These are phyloP conservation scores for Puccinia triticina DNA, from an alignment of 1,284 basidiomycete species.

Conservation along the genomic window DNA sequence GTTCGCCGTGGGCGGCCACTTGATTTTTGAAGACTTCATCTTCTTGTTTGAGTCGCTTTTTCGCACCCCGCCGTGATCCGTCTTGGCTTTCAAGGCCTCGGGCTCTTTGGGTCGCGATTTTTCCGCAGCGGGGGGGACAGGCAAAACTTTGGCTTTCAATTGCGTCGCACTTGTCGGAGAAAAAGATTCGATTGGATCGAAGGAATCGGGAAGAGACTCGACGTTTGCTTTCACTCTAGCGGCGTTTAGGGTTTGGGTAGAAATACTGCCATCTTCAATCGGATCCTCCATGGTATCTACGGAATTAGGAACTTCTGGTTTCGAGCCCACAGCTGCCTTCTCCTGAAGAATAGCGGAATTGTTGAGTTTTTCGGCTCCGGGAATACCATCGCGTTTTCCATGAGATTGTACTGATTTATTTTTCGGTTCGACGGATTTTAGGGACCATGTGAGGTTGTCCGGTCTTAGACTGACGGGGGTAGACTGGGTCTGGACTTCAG, in stretches of 20 bases:
- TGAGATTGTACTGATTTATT: not conserved
- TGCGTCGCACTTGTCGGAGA: not conserved
- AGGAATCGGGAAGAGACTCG: not conserved
- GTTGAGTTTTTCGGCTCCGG: not conserved
- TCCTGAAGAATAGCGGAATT: not conserved
- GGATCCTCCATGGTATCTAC: slow-evolving; percentile 19
- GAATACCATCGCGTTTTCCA: not conserved
- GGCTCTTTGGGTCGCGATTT: not conserved
- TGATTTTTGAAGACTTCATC: not conserved
- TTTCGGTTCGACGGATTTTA: not conserved
- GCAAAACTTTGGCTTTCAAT: not conserved
- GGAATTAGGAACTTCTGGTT: not conserved
- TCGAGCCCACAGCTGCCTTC: not conserved
- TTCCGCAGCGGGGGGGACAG: not conserved
- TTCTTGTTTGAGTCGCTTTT: slow-evolving; percentile 20
- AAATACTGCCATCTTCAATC: slow-evolving; percentile 18
- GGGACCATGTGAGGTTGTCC: not conserved
- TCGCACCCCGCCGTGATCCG: not conserved
- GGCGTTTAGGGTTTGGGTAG: not conserved
- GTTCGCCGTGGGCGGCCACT: not conserved
- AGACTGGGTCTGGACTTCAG: slow-evolving; percentile 19
- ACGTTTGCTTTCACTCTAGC: not conserved
- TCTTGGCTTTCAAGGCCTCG: not conserved
- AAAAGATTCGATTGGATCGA: slow-evolving; percentile 31
- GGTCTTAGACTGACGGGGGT: not conserved